A percentile compares a stretch with the other conserved stretches of the same genome.
These are phyloP conservation scores for Primulina tabacum DNA, from an alignment of 257 asterid genomes.

Conservation along the genomic window DNA sequence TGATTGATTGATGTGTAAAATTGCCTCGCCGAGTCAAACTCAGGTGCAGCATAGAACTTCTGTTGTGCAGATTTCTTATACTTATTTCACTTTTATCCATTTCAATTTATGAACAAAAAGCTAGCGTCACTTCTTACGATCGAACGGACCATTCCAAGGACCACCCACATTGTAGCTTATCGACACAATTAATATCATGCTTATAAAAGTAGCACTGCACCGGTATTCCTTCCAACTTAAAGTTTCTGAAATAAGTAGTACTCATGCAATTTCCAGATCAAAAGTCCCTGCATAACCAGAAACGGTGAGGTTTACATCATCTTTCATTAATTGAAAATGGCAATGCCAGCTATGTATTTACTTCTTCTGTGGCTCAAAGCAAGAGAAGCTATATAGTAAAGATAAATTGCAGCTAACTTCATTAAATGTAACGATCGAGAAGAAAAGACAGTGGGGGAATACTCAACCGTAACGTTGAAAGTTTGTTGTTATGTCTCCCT, in stretches of 20 bases:
- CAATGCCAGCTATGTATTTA: conserved; percentile 5
- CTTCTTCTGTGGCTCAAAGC: not conserved
- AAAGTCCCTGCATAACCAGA: not conserved
- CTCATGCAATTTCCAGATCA: not conserved
- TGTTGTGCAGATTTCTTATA: too few species aligned
- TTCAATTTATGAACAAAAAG: not conserved
- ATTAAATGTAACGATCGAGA: conserved; percentile 16
- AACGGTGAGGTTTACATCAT: conserved; percentile 1
- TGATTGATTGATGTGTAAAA: too few species aligned
- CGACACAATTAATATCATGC: too few species aligned
- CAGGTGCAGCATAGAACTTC: too few species aligned
- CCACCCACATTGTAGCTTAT: not conserved
- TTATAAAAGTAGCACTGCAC: not conserved
- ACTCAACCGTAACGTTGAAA: conserved; percentile 23
- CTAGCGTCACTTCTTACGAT: not conserved
- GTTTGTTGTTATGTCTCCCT: not conserved
- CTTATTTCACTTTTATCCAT: not conserved
- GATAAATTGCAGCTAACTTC: conserved; percentile 16
- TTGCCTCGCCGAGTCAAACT: too few species aligned
- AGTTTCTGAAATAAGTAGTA: conserved; percentile 2
- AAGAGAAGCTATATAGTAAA: not conserved
- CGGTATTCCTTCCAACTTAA: conserved; percentile 4
- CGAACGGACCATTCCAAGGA: not conserved
- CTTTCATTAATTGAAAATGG: not conserved
- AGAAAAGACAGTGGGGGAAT: not conserved